These are phyloP conservation scores for Kwoniella shandongensis DNA, from an alignment of 768 basidiomycete genomes.

Conservation along the genomic window DNA sequence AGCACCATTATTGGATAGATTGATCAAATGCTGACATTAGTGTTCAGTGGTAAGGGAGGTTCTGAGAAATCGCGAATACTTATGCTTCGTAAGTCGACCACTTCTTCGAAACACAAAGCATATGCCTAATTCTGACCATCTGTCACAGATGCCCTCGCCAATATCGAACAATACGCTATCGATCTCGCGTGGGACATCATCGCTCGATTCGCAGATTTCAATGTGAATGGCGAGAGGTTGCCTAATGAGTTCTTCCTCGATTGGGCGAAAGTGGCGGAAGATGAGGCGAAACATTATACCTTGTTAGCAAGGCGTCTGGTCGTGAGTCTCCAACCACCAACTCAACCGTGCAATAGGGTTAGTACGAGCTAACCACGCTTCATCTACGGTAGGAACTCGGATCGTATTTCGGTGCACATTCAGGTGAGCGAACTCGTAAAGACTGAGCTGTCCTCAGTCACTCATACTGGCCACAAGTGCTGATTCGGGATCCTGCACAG, in stretches of 20 bases:
- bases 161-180: slow-evolving; percentile 88
- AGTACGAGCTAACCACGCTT: not conserved
- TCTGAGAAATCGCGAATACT: slow-evolving; percentile 63
- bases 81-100: slow-evolving; percentile 60
- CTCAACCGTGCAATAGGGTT: too few relatives aligned
- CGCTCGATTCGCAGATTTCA: slow-evolving; percentile 65
- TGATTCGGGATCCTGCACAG: slow-evolving; percentile 58
- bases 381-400: slow-evolving; percentile 45
- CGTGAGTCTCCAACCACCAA: slow-evolving; percentile 57
- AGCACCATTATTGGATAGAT: too few relatives aligned
- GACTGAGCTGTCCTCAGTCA: too few relatives aligned
- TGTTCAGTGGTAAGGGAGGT: slow-evolving; percentile 55
- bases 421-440: slow-evolving; percentile 27
- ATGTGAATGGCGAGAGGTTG: slow-evolving; percentile 57
- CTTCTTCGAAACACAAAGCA: not conserved
- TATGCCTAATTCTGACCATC: not conserved
- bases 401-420: slow-evolving; percentile 67
- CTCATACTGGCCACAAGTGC: not conserved
- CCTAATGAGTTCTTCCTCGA: slow-evolving; percentile 76
- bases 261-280: slow-evolving; percentile 79
- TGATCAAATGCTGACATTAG: not conserved
- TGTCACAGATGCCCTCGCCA: slow-evolving; percentile 64
- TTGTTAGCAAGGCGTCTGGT: slow-evolving; percentile 65
- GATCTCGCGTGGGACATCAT: slow-evolving; percentile 87
- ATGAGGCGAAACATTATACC: slow-evolving; percentile 75